Base-by-base conservation (phyloP, 176 grass and related monocot species). In the Paspalum vaginatum region DNA sequence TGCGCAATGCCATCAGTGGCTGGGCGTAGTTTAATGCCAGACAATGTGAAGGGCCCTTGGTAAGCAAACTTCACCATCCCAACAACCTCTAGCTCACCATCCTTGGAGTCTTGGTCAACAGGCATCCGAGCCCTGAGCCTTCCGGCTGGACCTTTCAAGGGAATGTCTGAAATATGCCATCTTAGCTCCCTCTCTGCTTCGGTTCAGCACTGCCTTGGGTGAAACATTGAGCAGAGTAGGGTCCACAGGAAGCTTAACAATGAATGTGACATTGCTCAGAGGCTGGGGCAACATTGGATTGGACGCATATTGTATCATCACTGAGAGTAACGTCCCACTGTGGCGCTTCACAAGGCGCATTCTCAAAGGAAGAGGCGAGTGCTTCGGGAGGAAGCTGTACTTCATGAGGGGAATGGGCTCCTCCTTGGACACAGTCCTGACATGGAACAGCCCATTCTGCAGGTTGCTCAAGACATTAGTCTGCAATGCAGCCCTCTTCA, bases 281-380 rank as follows among this genome's bases (percentile, higher is more conserved):
- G 96, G 96, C 54, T 86, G 81, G 0, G 86, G 92, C 87, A 99
- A 82, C 68, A 87, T 86, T 32, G 96, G 92, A 77, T 99, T 99
- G 0, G 92, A 94, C 0, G 72, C 76, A 17, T 93, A 99, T 50
- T 99, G 96, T 84, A 99, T 95, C 96, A 99, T 98, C 58, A 94
- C 74, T 4, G 92, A 91, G 26, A 98, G 88, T 24, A 98, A 86
- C 20, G 90, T 98, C 13, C 95, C 95, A 26, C 76, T 91, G 53
- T 98, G 92, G 52, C 92, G 95, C 84, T 94, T 98, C 75, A 98
- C 84, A 26, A 98, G 91, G 54, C 95, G 85, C 67, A 93, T 79
- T 83, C 95, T 94, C 61, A 98, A 74, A 41, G 95, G 95, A 11
- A 95, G 76, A 57, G 86, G 87, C 11, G 95, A 94, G 56, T 88